phyloP scores from a whole-genome alignment of 306 rosid genomes.

The Prunus campanulata region DNA sequence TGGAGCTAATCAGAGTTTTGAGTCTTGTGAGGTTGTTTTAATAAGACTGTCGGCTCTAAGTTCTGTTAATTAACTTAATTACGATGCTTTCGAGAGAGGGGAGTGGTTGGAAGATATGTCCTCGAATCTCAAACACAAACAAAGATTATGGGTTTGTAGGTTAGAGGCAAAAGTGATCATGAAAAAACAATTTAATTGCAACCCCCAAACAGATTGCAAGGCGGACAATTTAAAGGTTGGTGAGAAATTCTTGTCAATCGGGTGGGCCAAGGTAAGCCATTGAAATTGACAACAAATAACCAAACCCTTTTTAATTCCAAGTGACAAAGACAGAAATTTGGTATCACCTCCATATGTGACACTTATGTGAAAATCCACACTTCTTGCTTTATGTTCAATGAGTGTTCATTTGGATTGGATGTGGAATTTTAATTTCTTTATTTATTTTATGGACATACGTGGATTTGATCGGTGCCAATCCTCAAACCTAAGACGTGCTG shows the following conservation, averaged over 20 bases:
- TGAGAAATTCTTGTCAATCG: neutral
- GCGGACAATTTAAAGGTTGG: neutral
- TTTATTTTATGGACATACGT: no score
- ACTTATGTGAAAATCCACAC: neutral
- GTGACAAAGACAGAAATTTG: neutral
- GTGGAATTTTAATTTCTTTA: neutral
- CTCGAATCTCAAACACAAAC: neutral
- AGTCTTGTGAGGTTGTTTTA: neutral
- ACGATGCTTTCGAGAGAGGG: conserved; percentile 16
- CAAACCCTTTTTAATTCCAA: neutral
- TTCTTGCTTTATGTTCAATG: neutral
- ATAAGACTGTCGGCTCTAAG: neutral
- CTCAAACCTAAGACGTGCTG: no score
- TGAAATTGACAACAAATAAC: neutral
- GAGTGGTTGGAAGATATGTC: neutral
- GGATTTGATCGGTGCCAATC: no score
- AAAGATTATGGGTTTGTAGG: neutral
- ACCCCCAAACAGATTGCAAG: neutral
- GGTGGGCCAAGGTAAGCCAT: neutral
- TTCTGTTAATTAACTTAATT: conserved; percentile 7
- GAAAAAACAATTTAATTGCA: neutral
- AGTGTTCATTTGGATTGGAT: neutral
- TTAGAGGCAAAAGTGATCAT: neutral
- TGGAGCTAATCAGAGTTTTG: neutral
- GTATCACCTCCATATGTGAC: neutral